Evolutionary conservation across 2,329 filamentous ascomycete species (phyloP).

Genomic region (Colletotrichum sp.): DNA sequence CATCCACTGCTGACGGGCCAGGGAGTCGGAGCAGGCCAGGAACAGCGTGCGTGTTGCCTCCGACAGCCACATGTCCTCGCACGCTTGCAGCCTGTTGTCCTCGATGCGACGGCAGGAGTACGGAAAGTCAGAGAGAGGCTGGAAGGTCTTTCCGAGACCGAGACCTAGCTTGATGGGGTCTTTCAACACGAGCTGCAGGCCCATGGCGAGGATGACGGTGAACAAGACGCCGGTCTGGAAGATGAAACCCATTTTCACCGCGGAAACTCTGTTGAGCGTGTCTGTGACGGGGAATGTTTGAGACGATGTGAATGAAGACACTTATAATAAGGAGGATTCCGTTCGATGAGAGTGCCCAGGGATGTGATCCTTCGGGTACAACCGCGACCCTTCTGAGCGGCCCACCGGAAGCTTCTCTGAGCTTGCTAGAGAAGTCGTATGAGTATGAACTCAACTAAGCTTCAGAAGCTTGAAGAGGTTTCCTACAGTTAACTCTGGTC

Average conservation of each 20-base stretch:
- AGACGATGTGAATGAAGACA: background rate
- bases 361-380: background rate
- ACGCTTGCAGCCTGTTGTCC: conserved; percentile 28
- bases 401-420: background rate
- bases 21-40: conserved; percentile 31
- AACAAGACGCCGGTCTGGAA: conserved; percentile 12
- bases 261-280: background rate
- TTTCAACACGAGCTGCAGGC: conserved; percentile 24
- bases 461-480: background rate
- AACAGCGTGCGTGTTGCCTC: conserved; percentile 32
- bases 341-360: background rate
- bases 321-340: background rate
- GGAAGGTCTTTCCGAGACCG: conserved; percentile 26
- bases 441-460: background rate
- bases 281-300: background rate
- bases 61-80: conserved; percentile 37
- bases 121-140: conserved; percentile 31
- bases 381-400: background rate
- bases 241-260: background rate
- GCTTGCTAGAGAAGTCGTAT: background rate
- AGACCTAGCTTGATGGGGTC: conserved; percentile 23
- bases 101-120: conserved; percentile 32
- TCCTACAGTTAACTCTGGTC: background rate
- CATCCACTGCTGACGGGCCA: conserved; percentile 24
- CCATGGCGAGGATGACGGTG: conserved; percentile 18